Percentiles rank a stretch among this genome's conserved stretches.
phyloP scores from a whole-genome alignment of 257 asterid genomes.

The Solanum paucissectum region DNA sequence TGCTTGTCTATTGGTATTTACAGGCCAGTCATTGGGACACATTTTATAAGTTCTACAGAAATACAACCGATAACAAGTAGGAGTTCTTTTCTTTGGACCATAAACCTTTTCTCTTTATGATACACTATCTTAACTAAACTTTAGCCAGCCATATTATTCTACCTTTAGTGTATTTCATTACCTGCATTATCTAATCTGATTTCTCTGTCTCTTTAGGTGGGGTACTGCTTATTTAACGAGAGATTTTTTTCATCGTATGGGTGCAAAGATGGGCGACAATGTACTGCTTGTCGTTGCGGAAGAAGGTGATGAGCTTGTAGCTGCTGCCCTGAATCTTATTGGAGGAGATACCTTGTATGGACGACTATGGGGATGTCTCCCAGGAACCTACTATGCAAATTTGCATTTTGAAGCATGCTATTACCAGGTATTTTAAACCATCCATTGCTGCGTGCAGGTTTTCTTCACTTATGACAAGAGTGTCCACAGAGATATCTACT shows the following conservation, averaged over 20 bases:
- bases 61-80: slow-evolving; percentile 76
- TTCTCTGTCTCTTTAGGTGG: slow-evolving; percentile 50
- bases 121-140: not conserved
- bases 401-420: slow-evolving; percentile 97
- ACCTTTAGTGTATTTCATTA: not conserved
- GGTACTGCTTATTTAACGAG: slow-evolving; percentile 89
- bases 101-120: not conserved
- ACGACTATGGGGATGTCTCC: slow-evolving; percentile 97
- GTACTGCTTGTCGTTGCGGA: slow-evolving; percentile 82
- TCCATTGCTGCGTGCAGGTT: not conserved
- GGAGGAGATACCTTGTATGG: slow-evolving; percentile 91
- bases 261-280: slow-evolving; percentile 75
- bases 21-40: slow-evolving; percentile 97
- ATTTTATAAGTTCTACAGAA: slow-evolving; percentile 81
- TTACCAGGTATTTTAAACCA: slow-evolving; percentile 53
- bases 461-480: not conserved
- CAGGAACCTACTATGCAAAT: slow-evolving; percentile 69
- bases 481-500: not conserved
- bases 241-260: slow-evolving; percentile 89
- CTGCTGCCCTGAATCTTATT: slow-evolving; percentile 87
- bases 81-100: slow-evolving; percentile 20
- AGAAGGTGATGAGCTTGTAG: slow-evolving; percentile 73
- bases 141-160: not conserved
- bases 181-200: not conserved
- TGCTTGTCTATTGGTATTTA: slow-evolving; percentile 2